Base-by-base conservation (phyloP, 495 filamentous ascomycete genomes). In the Neurospora sp. region DNA sequence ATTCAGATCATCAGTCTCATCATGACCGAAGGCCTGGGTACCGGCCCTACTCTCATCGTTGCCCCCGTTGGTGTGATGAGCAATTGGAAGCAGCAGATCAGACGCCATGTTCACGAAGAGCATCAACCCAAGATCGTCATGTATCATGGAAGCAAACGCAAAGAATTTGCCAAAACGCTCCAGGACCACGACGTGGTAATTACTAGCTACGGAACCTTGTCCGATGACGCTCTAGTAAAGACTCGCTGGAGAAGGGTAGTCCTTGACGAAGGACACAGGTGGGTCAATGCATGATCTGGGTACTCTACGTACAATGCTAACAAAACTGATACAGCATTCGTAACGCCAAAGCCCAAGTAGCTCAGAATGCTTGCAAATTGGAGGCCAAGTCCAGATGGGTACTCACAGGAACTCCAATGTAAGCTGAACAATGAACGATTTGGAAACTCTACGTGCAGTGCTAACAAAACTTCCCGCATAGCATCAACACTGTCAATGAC, bases 1-100 rank as follows among this genome's bases (percentile, higher is more conserved):
- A 85, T 98, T 8, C 92, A 97, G 79, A 88, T 93, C 45, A 96
- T 97, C 72, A 91, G 92, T 70, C 78, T 97, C 39, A 91, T 98
- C 53, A 80, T 94, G 74, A 87, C 90, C 8, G 84, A 82, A 18
- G 86, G 85, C 4, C 78, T 84, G 22, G 88, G 87, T 16, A 84
- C 86, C 27, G 53, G 53, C 14, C 27, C 53, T 18, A 96, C 94
- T 5, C 83, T 98, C 39, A 96, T 98, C 73, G 85, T 97, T 40
- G 89, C 93, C 3, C 94, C 94, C 0, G 88, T 96, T 0, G 89
- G 90, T 69, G 93, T 97, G 9, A 96, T 98, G 92, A 94, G 91
- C 76, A 97, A 98, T 76, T 98, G 94, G 94, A 89, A 87, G 71
- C 88, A 90, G 40, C 94, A 97, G 80, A 93, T 96, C 38, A 81